Evolutionary conservation across 108 stramenopile genomes (phyloP), one percentile per base, ranked within the genome.

Genomic region (Fragilariopsis cylindrus): DNA sequence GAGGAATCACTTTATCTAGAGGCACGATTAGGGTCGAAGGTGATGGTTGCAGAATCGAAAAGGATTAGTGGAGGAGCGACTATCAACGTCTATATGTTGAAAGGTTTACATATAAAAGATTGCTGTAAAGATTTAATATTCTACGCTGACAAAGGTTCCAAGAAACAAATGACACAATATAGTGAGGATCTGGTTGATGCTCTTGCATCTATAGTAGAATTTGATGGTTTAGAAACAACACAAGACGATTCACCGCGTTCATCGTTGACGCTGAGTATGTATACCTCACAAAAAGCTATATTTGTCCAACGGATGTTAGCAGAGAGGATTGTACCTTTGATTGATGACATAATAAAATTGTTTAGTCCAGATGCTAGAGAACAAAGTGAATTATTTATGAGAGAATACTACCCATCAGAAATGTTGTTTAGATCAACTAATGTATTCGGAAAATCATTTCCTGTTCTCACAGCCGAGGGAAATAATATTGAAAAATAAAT

Each of bases 151-250:
- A 60, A 57, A 40, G 60, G 49, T 30, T 47, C 75, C 12, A 57
- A 73, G 41, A 53, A 65, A 18, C 39, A 63, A 60, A 72, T 72
- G 47, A 13, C 41, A 15, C 56, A 72, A 7, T 58, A 66, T 9
- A 55, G 16, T 58, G 69, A 70, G 5, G 76, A 82, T 19, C 56
- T 91, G 41, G 63, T 90, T 13, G 93, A 95, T 73, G 54, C 81
- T 12, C 65, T 95, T 9, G 93, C 90, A 0, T 76, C 81, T 21
- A 57, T 92, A 55, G 90, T 92, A 1, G 93, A 95, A 78, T 95
- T 95, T 79, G 93, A 95, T 80, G 93, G 93, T 8, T 58, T 95
- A 11, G 93, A 94, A 62, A 89, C 83, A 21, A 88, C 88, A 2
- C 71, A 78, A 40, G 93, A 92, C 75, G 85, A 88, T 2, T 92